These are phyloP conservation scores for Sistotremastrum suecicum DNA, from an alignment of 768 basidiomycete genomes.

Conservation along the genomic window DNA sequence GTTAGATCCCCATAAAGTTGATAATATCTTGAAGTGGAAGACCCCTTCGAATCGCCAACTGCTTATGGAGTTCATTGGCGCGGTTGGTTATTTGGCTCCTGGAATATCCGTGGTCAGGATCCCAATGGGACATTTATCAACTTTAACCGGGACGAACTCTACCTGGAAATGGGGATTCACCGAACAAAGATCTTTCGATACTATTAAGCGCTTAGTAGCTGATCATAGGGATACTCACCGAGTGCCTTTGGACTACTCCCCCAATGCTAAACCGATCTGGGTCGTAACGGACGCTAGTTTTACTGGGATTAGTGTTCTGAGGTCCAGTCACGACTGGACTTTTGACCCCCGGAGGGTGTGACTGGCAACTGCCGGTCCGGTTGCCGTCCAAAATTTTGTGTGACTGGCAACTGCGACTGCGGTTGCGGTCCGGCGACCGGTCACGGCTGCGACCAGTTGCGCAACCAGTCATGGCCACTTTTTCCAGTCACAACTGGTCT, in stretches of 20 bases:
- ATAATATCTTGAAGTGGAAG: slow-evolving; percentile 19
- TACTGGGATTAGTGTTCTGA: too few relatives aligned
- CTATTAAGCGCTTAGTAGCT: slow-evolving; percentile 13
- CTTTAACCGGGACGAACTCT: slow-evolving; percentile 6
- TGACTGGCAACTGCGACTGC: too few relatives aligned
- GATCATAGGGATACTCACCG: slow-evolving; percentile 11
- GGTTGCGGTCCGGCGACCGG: too few relatives aligned
- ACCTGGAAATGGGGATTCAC: slow-evolving; percentile 16
- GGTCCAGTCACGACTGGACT: too few relatives aligned
- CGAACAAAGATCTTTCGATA: slow-evolving; percentile 19
- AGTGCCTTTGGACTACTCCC: slow-evolving; percentile 9
- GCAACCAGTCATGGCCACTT: too few relatives aligned
- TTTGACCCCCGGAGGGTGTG: too few relatives aligned
- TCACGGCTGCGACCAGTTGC: too few relatives aligned
- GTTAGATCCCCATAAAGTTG: slow-evolving; percentile 32
- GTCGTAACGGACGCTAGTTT: too few relatives aligned
- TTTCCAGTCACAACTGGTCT: too few relatives aligned
- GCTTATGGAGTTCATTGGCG: slow-evolving; percentile 20
- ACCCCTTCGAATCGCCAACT: slow-evolving; percentile 17
- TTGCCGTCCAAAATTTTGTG: too few relatives aligned
- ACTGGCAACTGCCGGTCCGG: too few relatives aligned
- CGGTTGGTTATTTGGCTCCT: slow-evolving; percentile 19
- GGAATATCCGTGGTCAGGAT: slow-evolving; percentile 16
- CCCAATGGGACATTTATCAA: slow-evolving; percentile 22
- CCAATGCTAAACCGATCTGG: too few relatives aligned